Conservation (phyloP, 1,284 basidiomycete genomes). For the Megacollybia platyphylla region DNA sequence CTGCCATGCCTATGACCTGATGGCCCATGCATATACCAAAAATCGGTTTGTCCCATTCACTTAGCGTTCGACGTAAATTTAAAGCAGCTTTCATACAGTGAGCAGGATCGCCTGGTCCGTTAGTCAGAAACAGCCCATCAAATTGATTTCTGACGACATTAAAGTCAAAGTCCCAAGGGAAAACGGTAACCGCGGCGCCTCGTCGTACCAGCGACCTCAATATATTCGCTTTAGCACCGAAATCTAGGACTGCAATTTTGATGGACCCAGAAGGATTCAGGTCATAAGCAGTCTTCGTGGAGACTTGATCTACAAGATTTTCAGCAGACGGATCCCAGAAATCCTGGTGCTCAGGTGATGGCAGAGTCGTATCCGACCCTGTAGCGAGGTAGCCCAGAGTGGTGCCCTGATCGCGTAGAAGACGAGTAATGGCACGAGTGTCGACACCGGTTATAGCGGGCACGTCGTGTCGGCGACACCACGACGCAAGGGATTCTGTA, state of each 20-base stretch:
- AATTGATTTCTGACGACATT: slow-evolving; percentile 81
- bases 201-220: slow-evolving; percentile 85
- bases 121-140: slow-evolving; percentile 94
- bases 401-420: slow-evolving; percentile 94
- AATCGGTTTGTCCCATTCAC: slow-evolving; percentile 86
- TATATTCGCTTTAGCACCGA: slow-evolving; percentile 97
- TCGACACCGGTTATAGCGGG: slow-evolving; percentile 96
- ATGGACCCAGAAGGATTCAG: slow-evolving; percentile 84
- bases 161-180: slow-evolving; percentile 98
- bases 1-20: slow-evolving; percentile 94
- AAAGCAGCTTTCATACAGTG: slow-evolving; percentile 82
- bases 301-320: slow-evolving; percentile 90
- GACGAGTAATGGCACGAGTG: slow-evolving; percentile 89
- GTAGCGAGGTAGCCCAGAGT: slow-evolving; percentile 88
- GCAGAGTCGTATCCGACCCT: slow-evolving; percentile 59
- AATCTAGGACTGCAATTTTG: slow-evolving; percentile 92
- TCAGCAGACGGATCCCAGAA: slow-evolving; percentile 90
- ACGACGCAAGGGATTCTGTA: slow-evolving; percentile 85
- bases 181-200: slow-evolving; percentile 85
- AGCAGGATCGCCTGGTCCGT: slow-evolving; percentile 91
- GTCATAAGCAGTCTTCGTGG: slow-evolving; percentile 76
- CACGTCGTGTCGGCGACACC: slow-evolving; percentile 86
- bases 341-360: slow-evolving; percentile 50
- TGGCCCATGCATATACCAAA: slow-evolving; percentile 99
- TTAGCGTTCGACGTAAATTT: slow-evolving; percentile 69